A percentile compares a stretch with the other conserved stretches of the same genome.
Conservation (phyloP, 192 early-diverging fungal genomes). For the Coemansia sp. region DNA sequence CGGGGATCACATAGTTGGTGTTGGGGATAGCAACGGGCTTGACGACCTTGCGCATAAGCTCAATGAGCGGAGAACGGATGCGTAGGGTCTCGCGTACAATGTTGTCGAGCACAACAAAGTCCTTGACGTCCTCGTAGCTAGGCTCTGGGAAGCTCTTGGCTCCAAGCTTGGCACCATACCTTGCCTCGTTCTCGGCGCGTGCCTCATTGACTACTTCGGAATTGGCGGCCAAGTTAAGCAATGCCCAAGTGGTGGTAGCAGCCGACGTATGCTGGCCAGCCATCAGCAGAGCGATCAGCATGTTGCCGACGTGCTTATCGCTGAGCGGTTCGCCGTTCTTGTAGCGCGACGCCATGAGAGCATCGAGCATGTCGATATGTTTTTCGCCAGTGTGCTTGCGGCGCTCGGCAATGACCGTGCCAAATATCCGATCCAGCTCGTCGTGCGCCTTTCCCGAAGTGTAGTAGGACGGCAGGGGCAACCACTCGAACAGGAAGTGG, state of each 20-base stretch:
- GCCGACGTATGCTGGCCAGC: conserved; percentile 97
- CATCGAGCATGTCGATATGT: conserved; percentile 79
- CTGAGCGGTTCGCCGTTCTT: conserved; percentile 85
- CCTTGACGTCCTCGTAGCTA: conserved; percentile 76
- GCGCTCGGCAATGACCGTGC: conserved; percentile 80
- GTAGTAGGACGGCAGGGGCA: conserved; percentile 88
- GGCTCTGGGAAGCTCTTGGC: conserved; percentile 56
- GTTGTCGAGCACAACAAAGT: conserved; percentile 76
- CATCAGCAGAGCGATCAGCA: conserved; percentile 98
- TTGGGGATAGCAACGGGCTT: conserved; percentile 68
- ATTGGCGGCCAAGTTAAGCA: conserved; percentile 81
- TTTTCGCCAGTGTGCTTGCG: conserved; percentile 59
- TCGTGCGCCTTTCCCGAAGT: conserved; percentile 82
- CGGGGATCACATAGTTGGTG: conserved; percentile 87
- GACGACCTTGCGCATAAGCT: conserved; percentile 92
- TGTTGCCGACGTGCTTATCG: conserved; percentile 86
- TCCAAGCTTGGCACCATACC: conserved; percentile 57
- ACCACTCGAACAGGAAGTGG: conserved; percentile 92
- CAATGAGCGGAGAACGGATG: conserved; percentile 91
- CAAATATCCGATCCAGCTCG: conserved; percentile 84
- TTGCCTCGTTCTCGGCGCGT: conserved; percentile 70
- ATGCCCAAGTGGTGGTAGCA: conserved; percentile 91
- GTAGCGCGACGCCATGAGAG: conserved; percentile 84
- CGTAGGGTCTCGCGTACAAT: conserved; percentile 92
- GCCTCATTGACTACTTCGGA: conserved; percentile 72